Evolutionary conservation across 106 monocot species (phyloP).

Genomic region (Gastrodia elata): DNA sequence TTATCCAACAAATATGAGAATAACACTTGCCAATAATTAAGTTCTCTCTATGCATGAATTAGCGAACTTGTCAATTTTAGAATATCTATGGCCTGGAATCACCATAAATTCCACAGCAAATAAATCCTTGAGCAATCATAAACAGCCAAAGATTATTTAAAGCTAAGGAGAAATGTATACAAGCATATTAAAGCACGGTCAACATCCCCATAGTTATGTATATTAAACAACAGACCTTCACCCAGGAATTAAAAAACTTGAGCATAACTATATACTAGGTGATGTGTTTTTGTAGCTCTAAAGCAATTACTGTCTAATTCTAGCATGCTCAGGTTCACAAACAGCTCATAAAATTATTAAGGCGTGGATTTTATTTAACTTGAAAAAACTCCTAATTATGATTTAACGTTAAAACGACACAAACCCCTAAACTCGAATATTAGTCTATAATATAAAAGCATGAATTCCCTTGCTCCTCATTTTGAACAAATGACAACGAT

Average conservation of each 20-base stretch:
- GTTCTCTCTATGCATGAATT: neutral
- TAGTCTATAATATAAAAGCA: too few species aligned
- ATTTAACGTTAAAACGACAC: too few species aligned
- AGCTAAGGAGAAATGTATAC: neutral
- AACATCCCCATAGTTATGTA: too few species aligned
- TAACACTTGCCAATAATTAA: neutral
- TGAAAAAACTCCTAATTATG: too few species aligned
- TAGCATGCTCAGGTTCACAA: neutral
- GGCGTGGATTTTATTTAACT: too few species aligned
- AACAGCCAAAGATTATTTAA: neutral
- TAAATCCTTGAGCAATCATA: neutral
- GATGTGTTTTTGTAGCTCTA: too few species aligned
- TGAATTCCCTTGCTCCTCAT: too few species aligned
- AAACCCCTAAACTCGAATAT: too few species aligned
- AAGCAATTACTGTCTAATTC: neutral
- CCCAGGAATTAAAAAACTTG: neutral
- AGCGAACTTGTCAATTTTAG: neutral
- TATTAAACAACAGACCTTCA: neutral
- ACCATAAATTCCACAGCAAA: neutral
- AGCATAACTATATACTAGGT: neutral
- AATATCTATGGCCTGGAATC: neutral
- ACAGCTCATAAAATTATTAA: too few species aligned
- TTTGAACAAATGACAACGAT: too few species aligned
- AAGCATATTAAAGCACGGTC: neutral
- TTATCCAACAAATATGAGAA: neutral